Evolutionary conservation across 1,139 yeast genomes (phyloP).

Genomic region (Taphrina pruni): DNA sequence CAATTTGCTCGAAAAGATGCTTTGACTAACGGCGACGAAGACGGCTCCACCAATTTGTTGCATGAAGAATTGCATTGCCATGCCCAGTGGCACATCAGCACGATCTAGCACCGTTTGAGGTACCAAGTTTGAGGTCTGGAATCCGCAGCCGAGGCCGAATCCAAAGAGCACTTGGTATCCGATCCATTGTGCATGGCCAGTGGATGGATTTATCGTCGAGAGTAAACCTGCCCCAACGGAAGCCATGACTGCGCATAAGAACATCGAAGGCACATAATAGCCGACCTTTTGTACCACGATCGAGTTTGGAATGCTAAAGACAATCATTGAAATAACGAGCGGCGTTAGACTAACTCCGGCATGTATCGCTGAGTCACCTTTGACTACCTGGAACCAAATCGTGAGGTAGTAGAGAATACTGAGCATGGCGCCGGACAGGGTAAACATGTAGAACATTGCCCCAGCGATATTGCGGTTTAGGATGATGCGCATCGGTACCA

Average conservation of each 20-base stretch:
- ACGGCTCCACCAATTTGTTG: slow-evolving; percentile 10
- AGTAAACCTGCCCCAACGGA: slow-evolving; percentile 63
- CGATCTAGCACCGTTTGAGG: slow-evolving; percentile 7
- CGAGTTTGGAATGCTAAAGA: slow-evolving; percentile 59
- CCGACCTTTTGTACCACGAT: slow-evolving; percentile 58
- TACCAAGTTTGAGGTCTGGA: slow-evolving; percentile 57
- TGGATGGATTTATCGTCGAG: slow-evolving; percentile 55
- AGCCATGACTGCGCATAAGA: slow-evolving; percentile 57
- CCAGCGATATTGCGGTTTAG: slow-evolving; percentile 51
- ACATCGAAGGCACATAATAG: slow-evolving; percentile 58
- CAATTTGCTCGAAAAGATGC: slow-evolving; percentile 11
- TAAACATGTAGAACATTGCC: slow-evolving; percentile 52
- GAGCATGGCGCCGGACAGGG: slow-evolving; percentile 59
- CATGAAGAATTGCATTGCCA: slow-evolving; percentile 17
- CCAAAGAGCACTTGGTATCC: slow-evolving; percentile 65
- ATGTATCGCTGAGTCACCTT: slow-evolving; percentile 58
- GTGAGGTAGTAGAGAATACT: slow-evolving; percentile 57
- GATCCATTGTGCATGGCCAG: slow-evolving; percentile 53
- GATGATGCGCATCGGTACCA: slow-evolving; percentile 58
- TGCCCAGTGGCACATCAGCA: slow-evolving; percentile 7
- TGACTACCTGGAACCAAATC: slow-evolving; percentile 63
- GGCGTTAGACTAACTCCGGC: slow-evolving; percentile 67
- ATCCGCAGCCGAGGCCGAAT: slow-evolving; percentile 60
- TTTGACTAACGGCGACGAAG: slow-evolving; percentile 3
- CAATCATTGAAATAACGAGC: slow-evolving; percentile 59